Percentiles rank a stretch among this genome's conserved stretches.
phyloP scores from a whole-genome alignment of 192 early-diverging fungal genomes.

The Mortierella alpina region DNA sequence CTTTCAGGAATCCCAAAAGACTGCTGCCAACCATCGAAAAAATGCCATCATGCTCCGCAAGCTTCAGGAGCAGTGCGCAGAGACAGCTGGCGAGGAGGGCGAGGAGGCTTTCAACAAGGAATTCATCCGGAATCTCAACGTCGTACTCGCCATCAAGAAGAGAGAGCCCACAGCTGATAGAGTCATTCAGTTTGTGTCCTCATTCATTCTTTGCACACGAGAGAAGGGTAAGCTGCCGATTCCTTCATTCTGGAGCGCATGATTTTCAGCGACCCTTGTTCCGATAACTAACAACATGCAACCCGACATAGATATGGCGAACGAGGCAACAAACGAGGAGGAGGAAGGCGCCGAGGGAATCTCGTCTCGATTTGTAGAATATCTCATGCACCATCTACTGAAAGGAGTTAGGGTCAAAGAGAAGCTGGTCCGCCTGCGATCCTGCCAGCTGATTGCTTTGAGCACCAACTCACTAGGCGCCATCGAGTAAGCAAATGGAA shows the following conservation, averaged over 20 bases:
- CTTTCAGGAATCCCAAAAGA: conserved; percentile 81
- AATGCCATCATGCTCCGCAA: conserved; percentile 80
- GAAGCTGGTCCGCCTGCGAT: conserved; percentile 77
- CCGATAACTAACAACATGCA: not conserved
- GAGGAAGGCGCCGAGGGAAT: conserved; percentile 62
- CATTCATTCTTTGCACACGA: conserved; percentile 77
- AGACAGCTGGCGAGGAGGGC: conserved; percentile 55
- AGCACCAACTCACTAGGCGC: conserved; percentile 79
- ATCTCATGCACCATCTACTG: conserved; percentile 74
- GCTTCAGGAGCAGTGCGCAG: conserved; percentile 70
- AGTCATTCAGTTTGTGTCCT: conserved; percentile 77
- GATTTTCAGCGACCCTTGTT: not conserved
- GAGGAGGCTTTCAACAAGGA: conserved; percentile 81
- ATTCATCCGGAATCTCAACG: conserved; percentile 84
- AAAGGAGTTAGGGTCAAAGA: conserved; percentile 86
- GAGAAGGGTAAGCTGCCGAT: conserved; percentile 61
- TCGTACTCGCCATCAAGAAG: conserved; percentile 79
- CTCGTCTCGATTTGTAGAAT: conserved; percentile 77
- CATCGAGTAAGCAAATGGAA: conserved; percentile 69
- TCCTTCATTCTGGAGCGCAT: not conserved
- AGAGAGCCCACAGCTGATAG: conserved; percentile 76
- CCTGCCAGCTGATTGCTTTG: conserved; percentile 81
- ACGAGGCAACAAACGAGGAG: conserved; percentile 40
- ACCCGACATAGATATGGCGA: conserved; percentile 30
- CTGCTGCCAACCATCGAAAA: conserved; percentile 74